phyloP scores from a whole-genome alignment of 306 rosid genomes.

The Hippophae gyantsensis region DNA sequence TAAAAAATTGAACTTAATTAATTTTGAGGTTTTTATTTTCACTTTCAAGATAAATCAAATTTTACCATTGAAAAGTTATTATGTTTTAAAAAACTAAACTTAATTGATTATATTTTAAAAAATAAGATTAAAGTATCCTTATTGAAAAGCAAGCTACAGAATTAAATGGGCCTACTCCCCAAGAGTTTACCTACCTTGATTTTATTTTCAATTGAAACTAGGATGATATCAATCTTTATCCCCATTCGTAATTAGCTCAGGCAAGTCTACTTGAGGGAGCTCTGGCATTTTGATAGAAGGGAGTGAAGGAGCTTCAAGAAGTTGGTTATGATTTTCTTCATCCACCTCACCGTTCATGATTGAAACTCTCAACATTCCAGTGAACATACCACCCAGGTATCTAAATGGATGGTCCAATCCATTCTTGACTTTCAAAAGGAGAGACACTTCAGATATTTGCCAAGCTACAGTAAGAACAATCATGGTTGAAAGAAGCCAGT shows the following conservation, averaged over 20 bases:
- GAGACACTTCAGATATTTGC: conserved; percentile 68
- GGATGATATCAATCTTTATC: conserved; percentile 13
- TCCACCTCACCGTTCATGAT: conserved; percentile 11
- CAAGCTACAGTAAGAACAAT: conserved; percentile 62
- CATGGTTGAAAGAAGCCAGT: conserved; percentile 79
- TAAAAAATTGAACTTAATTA: no score
- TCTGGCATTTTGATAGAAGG: conserved; percentile 32
- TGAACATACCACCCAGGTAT: conserved; percentile 32
- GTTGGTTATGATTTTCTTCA: conserved; percentile 12
- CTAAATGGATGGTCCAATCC: conserved; percentile 53
- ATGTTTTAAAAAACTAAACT: no score
- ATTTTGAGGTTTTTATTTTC: no score
- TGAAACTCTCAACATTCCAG: conserved; percentile 25
- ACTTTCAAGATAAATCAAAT: no score
- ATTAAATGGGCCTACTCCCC: no score
- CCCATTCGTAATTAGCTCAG: conserved; percentile 10
- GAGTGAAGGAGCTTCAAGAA: conserved; percentile 18
- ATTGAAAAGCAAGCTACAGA: no score
- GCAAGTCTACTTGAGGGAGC: conserved; percentile 25
- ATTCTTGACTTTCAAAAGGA: conserved; percentile 44
- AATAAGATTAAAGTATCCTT: no score
- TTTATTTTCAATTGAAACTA: background rate
- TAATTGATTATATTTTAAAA: no score
- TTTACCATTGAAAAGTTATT: no score
- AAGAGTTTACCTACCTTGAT: no score